phyloP scores from a whole-genome alignment of 129 eudicot genomes.

The Kitagawia praeruptora region DNA sequence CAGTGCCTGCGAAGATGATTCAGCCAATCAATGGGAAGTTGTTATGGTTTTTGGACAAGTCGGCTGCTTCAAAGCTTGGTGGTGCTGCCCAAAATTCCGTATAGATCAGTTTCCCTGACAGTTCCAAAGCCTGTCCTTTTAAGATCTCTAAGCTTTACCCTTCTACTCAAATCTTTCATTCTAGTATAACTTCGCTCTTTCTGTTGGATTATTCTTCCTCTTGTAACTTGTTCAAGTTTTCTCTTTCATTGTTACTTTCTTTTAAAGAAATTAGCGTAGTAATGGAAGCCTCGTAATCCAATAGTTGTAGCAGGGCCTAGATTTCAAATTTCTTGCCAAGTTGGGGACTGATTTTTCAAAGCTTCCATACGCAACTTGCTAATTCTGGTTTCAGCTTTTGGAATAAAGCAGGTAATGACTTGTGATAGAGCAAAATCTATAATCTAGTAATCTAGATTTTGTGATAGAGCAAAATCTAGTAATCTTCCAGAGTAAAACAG shows the following conservation, averaged over 20 bases:
- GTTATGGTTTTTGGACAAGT: constrained; percentile 47
- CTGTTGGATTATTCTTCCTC: neutral
- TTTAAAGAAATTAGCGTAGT: neutral
- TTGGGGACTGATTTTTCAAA: neutral
- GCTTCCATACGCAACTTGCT: neutral
- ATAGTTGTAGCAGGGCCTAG: neutral
- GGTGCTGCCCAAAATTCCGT: neutral
- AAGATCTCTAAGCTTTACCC: neutral
- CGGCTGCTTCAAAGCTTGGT: constrained; percentile 40
- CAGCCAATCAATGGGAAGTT: constrained; percentile 31
- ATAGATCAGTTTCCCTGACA: neutral
- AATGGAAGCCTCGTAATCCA: neutral
- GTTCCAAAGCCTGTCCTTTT: neutral
- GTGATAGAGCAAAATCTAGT: too few relatives aligned
- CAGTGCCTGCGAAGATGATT: constrained; percentile 29
- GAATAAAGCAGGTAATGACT: neutral
- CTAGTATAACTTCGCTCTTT: neutral
- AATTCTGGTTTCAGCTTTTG: neutral
- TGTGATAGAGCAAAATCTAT: neutral
- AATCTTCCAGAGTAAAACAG: neutral
- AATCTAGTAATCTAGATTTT: too few relatives aligned
- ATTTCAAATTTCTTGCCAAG: too few relatives aligned
- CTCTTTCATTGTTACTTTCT: neutral
- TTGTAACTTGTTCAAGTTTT: neutral
- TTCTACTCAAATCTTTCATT: neutral